Evolutionary conservation across 1,284 basidiomycete genomes (phyloP), one percentile per base, ranked within the genome.

Genomic region (Cutaneotrichosporon dermatis): DNA sequence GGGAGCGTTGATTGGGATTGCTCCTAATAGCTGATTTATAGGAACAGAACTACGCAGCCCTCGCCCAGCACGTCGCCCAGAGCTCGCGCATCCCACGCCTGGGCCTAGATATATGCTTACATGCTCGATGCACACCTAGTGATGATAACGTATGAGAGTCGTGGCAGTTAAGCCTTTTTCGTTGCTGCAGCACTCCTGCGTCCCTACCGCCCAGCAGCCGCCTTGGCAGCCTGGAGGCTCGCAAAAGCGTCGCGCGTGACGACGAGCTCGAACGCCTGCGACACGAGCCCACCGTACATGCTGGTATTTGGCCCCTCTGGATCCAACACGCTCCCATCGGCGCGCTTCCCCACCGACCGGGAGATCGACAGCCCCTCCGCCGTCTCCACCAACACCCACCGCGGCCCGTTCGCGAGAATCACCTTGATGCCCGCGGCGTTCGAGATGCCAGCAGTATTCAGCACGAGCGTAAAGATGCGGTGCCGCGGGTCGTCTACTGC

Each of bases 151-250:
- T 25, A 25, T 25, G 25, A 25, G 25, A 25, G 25, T 25, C 25
- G 25, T 25, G 25, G 25, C 25, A 25, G 25, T 25, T 25, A 25
- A 25, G 25, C 25, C 25, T 25, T 25, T 25, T 25, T 25, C 25
- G 25, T 25, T 25, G 25, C 25, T 25, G 25, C 25, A 25, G 25
- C 25, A 45, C 33, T 16, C 16, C 12, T 45, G 33, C 44, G 33
- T 25, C 12, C 9, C 44, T 45, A 49, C 46, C 34, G 33, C 9
- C 33, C 50, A 13, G 50, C 50, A 7, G 15, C 83, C 15, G 55
- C 66, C 69, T 93, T 78, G 6, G 87, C 91, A 35, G 89, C 90
- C 71, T 88, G 91, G 70, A 95, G 92, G 39, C 90, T 84, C 7
- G 88, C 89, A 83, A 95, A 25, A 12, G 45, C 54, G 39, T 55